Evolutionary conservation across 2,329 filamentous ascomycete species (phyloP).

Genomic region (Teratosphaeria pseudoeucalypti): DNA sequence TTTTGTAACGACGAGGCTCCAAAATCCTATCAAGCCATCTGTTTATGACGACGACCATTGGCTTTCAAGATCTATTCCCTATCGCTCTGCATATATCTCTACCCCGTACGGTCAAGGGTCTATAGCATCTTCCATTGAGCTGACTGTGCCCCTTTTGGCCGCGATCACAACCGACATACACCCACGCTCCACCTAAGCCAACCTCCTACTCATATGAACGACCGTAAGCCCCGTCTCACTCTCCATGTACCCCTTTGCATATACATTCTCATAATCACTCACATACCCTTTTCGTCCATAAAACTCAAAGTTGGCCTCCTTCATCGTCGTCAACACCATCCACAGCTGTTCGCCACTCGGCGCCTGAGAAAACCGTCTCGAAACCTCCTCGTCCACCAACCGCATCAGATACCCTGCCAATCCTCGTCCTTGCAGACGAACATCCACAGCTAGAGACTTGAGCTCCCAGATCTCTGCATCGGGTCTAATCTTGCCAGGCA

Average conservation of each 20-base stretch:
- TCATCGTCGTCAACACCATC: slow-evolving; percentile 13
- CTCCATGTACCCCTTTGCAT: slow-evolving; percentile 7
- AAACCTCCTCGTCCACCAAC: slow-evolving; percentile 8
- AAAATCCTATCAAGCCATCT: too few species aligned
- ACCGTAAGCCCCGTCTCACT: slow-evolving; percentile 10
- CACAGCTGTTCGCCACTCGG: not conserved
- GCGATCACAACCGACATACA: too few species aligned
- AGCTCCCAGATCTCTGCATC: slow-evolving; percentile 9
- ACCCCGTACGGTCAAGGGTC: too few species aligned
- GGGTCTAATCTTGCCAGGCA: not conserved
- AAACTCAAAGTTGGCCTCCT: slow-evolving; percentile 10
- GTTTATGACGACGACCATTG: too few species aligned
- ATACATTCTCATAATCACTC: slow-evolving; percentile 10
- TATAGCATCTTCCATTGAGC: too few species aligned
- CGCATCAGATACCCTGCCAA: slow-evolving; percentile 11
- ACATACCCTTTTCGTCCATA: slow-evolving; percentile 7
- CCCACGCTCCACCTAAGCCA: not conserved
- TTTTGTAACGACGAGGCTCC: too few species aligned
- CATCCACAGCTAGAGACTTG: slow-evolving; percentile 8
- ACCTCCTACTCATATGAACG: slow-evolving; percentile 10
- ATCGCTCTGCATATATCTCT: too few species aligned
- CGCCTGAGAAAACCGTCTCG: not conserved
- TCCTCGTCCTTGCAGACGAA: slow-evolving; percentile 6
- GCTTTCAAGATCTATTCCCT: too few species aligned
- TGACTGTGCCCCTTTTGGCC: too few species aligned